Base-by-base conservation (phyloP, 805 yeast species). In the Schizosaccharomyces osmophilus region DNA sequence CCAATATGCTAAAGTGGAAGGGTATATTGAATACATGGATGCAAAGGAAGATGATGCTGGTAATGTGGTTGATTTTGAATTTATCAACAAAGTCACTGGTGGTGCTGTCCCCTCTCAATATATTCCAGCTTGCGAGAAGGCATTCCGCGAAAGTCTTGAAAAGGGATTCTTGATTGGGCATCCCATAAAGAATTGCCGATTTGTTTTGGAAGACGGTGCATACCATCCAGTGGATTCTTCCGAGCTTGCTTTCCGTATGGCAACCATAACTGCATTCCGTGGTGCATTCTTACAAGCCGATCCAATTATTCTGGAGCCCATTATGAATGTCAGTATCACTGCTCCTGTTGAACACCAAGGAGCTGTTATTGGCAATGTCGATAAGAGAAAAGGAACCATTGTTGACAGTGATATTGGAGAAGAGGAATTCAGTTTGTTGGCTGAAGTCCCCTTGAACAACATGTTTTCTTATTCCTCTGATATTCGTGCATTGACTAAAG, bases 261-360 rank as follows among this genome's bases (percentile, higher is more conserved):
- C 98, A 29, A 84, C 97, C 4, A 79, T 80, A 68, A 83, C 83
- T 64, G 99, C 97, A 11, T 93, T 90, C 79, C 85, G 81, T 70
- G 88, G 87, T 71, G 95, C 95, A 17, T 90, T 93, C 75, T 69
- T 84, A 75, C 79, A 79, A 63, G 83, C 95, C 39, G 78, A 81
- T 65, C 97, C 98, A 1, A 87, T 86, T 54, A 82, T 93, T 66
- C 77, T 93, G 69, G 99, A 93, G 75, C 99, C 99, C 61, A 86
- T 93, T 70, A 93, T 93, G 98, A 79, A 80, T 63, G 95, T 90
- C 48, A 82, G 88, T 62, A 85, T 93, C 61, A 85, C 93, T 59
- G 95, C 98, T 1, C 98, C 99, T 60, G 80, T 81, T 67, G 99
- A 93, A 73, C 90, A 90, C 79, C 99, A 93, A 78, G 95, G 96